A percentile compares a stretch with the other conserved stretches of the same genome.
Conservation (phyloP, 2,329 filamentous ascomycete genomes). For the Achaetomium macrosporum region DNA sequence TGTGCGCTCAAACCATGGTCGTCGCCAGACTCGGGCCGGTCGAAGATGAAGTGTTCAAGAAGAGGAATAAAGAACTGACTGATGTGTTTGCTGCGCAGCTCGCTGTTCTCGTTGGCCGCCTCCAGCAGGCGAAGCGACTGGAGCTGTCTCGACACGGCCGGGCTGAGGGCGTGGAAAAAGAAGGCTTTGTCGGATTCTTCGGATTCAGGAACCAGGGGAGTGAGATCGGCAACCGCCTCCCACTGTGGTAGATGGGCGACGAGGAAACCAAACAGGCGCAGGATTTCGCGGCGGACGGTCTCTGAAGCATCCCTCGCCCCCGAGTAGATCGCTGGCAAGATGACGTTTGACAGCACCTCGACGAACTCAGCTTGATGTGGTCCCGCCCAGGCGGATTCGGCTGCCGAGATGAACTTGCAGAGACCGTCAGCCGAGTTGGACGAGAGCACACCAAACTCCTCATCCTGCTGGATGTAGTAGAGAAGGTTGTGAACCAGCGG, state of each 20-base stretch:
- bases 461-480: slow-evolving; percentile 77
- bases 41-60: slow-evolving; percentile 90
- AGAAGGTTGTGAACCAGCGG: slow-evolving; percentile 85
- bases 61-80: slow-evolving; percentile 85
- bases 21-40: slow-evolving; percentile 64
- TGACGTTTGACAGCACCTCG: slow-evolving; percentile 53
- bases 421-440: slow-evolving; percentile 76
- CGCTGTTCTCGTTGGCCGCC: slow-evolving; percentile 55
- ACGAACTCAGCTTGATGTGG: slow-evolving; percentile 45
- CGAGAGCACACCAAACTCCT: slow-evolving; percentile 78
- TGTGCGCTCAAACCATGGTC: slow-evolving; percentile 84
- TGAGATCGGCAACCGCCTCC: slow-evolving; percentile 67
- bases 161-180: slow-evolving; percentile 88
- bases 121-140: slow-evolving; percentile 76
- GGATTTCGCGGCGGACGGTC: slow-evolving; percentile 74
- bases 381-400: slow-evolving; percentile 38
- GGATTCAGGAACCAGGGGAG: slow-evolving; percentile 53
- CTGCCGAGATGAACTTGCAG: slow-evolving; percentile 67
- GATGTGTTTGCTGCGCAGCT: slow-evolving; percentile 70
- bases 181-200: slow-evolving; percentile 67
- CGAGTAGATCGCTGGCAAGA: slow-evolving; percentile 70
- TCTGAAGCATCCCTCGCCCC: slow-evolving; percentile 77
- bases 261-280: slow-evolving; percentile 73
- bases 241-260: slow-evolving; percentile 65
- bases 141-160: slow-evolving; percentile 78